phyloP scores from a whole-genome alignment of 129 eudicot genomes.

The Flaveria robusta region DNA sequence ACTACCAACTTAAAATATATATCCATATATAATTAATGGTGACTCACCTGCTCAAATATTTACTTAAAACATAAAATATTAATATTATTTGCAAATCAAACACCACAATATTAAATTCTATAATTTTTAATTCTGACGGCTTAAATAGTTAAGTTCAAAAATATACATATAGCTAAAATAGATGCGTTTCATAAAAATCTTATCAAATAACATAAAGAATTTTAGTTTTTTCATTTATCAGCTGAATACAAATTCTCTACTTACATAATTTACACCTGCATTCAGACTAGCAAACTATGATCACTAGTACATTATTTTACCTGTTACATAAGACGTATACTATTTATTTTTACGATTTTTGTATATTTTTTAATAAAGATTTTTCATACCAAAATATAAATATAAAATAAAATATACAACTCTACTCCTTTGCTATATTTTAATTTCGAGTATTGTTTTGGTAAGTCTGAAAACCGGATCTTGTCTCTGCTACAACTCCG shows the following conservation, averaged over 20 bases:
- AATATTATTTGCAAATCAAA: neutral
- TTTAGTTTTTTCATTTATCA: neutral
- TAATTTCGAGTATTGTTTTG: constrained; percentile 14
- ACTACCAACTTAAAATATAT: neutral
- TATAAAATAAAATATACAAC: neutral
- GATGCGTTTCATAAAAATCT: neutral
- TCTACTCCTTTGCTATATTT: neutral
- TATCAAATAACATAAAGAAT: neutral
- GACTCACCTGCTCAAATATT: neutral
- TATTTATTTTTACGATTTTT: too few relatives aligned
- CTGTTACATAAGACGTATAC: too few relatives aligned
- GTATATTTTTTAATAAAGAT: too few relatives aligned
- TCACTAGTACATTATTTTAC: too few relatives aligned
- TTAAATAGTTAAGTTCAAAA: neutral
- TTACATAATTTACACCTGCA: too few relatives aligned
- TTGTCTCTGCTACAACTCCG: constrained; percentile 37
- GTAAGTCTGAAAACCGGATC: constrained; percentile 28
- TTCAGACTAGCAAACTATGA: too few relatives aligned
- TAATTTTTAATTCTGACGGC: neutral
- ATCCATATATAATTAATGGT: neutral
- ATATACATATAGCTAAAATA: neutral
- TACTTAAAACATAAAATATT: neutral
- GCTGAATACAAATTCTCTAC: too few relatives aligned
- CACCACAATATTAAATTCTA: neutral
- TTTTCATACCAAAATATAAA: constrained; percentile 1